phyloP scores from a whole-genome alignment of 2,329 filamentous ascomycete genomes.

The Pyricularia sp. region DNA sequence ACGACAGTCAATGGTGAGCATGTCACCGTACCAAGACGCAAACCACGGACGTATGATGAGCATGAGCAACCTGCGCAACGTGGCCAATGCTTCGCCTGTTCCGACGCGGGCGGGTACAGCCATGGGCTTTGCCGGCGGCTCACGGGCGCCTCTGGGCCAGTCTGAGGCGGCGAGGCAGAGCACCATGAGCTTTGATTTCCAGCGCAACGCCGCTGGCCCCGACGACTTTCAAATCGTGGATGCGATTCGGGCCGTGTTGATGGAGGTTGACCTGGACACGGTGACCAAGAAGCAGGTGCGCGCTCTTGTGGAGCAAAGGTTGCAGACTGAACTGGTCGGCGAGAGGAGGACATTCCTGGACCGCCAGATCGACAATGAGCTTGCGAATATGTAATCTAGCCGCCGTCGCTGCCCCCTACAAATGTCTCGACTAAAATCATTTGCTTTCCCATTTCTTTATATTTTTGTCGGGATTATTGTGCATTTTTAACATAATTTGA shows the following conservation, averaged over 20 bases:
- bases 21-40: constrained; percentile 31
- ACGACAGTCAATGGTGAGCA: constrained; percentile 65
- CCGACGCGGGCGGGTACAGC: constrained; percentile 31
- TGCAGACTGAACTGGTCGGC: constrained; percentile 81
- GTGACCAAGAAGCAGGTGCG: constrained; percentile 97
- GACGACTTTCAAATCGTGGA: constrained; percentile 75
- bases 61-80: constrained; percentile 47
- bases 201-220: constrained; percentile 51
- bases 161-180: constrained; percentile 32
- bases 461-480: background rate
- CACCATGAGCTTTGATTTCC: constrained; percentile 50
- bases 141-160: constrained; percentile 32
- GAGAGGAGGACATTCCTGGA: constrained; percentile 87
- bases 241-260: constrained; percentile 71
- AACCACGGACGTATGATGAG: constrained; percentile 33
- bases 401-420: background rate
- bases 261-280: constrained; percentile 88
- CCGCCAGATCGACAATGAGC: constrained; percentile 82
- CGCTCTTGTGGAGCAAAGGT: constrained; percentile 81
- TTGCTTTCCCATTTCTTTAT: background rate
- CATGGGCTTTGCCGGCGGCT: constrained; percentile 36
- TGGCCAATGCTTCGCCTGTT: constrained; percentile 34
- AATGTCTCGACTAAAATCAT: background rate
- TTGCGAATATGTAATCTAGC: constrained; percentile 76
- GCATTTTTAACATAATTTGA: background rate